A percentile compares a stretch with the other conserved stretches of the same genome.
phyloP scores from a whole-genome alignment of 2,329 filamentous ascomycete genomes.

The Alternaria burnsii region DNA sequence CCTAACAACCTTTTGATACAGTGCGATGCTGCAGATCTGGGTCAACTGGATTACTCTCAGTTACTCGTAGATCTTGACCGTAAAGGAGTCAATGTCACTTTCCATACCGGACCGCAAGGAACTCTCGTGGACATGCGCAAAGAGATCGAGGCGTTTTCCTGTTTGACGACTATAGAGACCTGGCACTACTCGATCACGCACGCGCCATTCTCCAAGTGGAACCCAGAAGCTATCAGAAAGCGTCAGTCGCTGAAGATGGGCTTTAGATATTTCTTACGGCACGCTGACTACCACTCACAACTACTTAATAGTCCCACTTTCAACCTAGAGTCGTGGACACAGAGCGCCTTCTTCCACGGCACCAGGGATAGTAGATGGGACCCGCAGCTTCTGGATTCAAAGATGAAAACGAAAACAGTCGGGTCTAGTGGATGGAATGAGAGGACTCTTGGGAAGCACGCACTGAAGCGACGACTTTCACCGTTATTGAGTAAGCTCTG shows the following conservation, averaged over 20 bases:
- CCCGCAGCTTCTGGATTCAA: not conserved
- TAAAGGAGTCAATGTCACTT: slow-evolving; percentile 13
- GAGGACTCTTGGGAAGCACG: not conserved
- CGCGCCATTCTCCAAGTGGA: slow-evolving; percentile 9
- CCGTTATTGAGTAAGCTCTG: slow-evolving; percentile 6
- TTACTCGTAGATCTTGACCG: slow-evolving; percentile 9
- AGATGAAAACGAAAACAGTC: not conserved
- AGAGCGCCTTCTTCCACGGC: slow-evolving; percentile 19
- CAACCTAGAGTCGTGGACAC: slow-evolving; percentile 4
- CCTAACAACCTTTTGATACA: slow-evolving; percentile 18
- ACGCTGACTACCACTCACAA: slow-evolving; percentile 12
- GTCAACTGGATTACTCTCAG: slow-evolving; percentile 3
- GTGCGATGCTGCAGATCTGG: slow-evolving; percentile 10
- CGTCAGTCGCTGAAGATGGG: slow-evolving; percentile 1
- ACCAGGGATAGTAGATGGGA: not conserved
- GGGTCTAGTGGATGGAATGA: not conserved
- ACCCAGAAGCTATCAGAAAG: slow-evolving; percentile 1
- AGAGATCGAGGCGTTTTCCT: slow-evolving; percentile 10
- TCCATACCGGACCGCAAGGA: slow-evolving; percentile 6
- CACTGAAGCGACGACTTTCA: slow-evolving; percentile 2
- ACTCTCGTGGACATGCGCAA: slow-evolving; percentile 8
- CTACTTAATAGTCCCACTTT: slow-evolving; percentile 23
- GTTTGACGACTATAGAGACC: slow-evolving; percentile 4
- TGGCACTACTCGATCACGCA: not conserved
- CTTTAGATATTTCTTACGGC: slow-evolving; percentile 14